Base-by-base conservation (phyloP, 768 basidiomycete genomes). In the Punctularia strigosozonata region DNA sequence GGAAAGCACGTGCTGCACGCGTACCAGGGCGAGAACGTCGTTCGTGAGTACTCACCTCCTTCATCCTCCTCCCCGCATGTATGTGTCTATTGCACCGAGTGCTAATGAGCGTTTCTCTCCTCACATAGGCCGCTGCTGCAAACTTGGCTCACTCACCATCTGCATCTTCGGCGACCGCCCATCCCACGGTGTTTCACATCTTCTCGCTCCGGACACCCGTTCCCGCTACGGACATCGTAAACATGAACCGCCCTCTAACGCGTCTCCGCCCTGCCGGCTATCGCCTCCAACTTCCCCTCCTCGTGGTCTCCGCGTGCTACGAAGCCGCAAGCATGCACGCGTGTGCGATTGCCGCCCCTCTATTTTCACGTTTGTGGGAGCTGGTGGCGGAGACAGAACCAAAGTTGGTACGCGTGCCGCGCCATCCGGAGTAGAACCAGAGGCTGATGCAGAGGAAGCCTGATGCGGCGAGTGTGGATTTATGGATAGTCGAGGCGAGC, bases 141-240 rank as follows among this genome's bases (percentile, higher is more conserved):
- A 78, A 47, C 65, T 81, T 1, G 50, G 57, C 3, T 47, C 57
- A 18, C 64, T 81, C 26, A 77, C 78, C 3, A 58, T 84, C 10
- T 58, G 68, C 24, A 69, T 80, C 17, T 77, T 79, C 49, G 69
- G 72, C 17, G 59, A 82, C 50, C 77, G 68, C 41, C 61, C 75
- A 12, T 76, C 74, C 50, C 79, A 81, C 52, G 68, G 71, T 36
- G 46, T 82, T 13, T 52, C 71, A 80, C 42, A 63, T 73, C 1
- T 68, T 83, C 32, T 64, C 75, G 1, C 59, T 81, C 3, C 69
- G 73, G 49, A 42, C 55, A 35, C 48, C 61, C 14, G 52, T 67
- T 42, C 66, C 75, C 1, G 52, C 80, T 15, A 55, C 68, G 15
- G 58, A 71, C 42, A 52, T 64, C 28, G 61, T 78, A 37, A 54